These are phyloP conservation scores for Pichia terricola DNA, from an alignment of 1,139 yeast species.

Conservation along the genomic window DNA sequence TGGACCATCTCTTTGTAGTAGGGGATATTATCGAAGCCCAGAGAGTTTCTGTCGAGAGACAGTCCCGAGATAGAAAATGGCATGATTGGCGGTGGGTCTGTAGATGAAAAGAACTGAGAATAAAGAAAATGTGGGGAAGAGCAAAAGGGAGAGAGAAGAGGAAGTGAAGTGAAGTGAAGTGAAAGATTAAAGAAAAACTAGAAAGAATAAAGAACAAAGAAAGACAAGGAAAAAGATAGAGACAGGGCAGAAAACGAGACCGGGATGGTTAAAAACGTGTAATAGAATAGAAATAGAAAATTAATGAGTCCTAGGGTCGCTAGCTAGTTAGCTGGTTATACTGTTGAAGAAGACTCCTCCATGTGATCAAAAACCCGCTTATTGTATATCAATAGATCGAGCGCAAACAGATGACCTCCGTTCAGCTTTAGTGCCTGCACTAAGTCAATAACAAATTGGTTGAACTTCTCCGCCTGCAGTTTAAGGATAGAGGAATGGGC, in stretches of 20 bases:
- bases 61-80: conserved; percentile 1
- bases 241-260: neutral
- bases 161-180: too few relatives aligned
- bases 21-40: conserved; percentile 36
- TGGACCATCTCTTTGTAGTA: conserved; percentile 29
- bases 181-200: too few relatives aligned
- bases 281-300: too few relatives aligned
- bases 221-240: neutral
- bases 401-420: conserved; percentile 36
- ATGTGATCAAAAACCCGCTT: conserved; percentile 29
- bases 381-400: conserved; percentile 32
- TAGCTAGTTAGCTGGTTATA: too few relatives aligned
- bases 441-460: conserved; percentile 31
- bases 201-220: too few relatives aligned
- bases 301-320: too few relatives aligned
- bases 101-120: neutral
- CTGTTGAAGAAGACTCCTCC: conserved; percentile 10
- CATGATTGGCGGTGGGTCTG: neutral
- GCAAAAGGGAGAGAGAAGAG: neutral
- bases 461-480: conserved; percentile 18
- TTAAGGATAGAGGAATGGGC: neutral
- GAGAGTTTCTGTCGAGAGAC: conserved; percentile 35
- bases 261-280: too few relatives aligned
- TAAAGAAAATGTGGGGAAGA: neutral
- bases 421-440: conserved; percentile 31